Evolutionary conservation across 225 moss, liverwort and hornwort genomes (phyloP).

Genomic region (Thuidium tamariscinum): DNA sequence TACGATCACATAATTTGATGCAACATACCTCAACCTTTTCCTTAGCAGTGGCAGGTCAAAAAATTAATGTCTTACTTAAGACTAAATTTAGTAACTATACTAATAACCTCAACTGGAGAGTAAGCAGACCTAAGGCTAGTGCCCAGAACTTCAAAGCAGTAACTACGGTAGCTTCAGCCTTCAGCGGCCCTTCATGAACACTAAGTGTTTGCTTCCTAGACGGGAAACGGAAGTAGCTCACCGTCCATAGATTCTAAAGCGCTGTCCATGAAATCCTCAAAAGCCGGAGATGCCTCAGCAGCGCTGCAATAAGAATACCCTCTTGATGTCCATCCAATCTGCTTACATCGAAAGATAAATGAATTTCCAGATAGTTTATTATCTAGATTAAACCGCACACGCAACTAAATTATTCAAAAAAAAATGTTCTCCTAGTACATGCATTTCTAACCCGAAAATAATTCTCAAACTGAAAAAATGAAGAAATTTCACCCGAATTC

Average conservation of each 20-base stretch:
- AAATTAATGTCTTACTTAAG: background rate
- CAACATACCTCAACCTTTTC: background rate
- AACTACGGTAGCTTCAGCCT: background rate
- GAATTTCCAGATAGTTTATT: background rate
- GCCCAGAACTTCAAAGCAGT: background rate
- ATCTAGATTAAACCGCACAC: background rate
- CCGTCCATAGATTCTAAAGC: slow-evolving; percentile 47
- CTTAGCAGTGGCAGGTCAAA: background rate
- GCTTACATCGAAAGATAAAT: background rate
- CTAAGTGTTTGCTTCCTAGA: background rate
- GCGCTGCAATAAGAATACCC: slow-evolving; percentile 36
- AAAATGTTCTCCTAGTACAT: background rate
- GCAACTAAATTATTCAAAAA: background rate
- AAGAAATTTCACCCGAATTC: background rate
- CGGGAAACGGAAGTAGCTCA: slow-evolving; percentile 4
- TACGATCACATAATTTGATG: background rate
- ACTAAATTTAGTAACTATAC: background rate
- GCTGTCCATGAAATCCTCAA: slow-evolving; percentile 26
- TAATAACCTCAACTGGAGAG: background rate
- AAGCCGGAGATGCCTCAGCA: slow-evolving; percentile 31
- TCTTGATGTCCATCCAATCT: slow-evolving; percentile 64
- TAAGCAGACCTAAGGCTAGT: background rate
- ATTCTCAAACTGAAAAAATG: background rate
- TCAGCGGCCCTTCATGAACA: background rate
- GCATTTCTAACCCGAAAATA: background rate